Conservation (phyloP, 768 basidiomycete genomes). For the Calocera cornea region DNA sequence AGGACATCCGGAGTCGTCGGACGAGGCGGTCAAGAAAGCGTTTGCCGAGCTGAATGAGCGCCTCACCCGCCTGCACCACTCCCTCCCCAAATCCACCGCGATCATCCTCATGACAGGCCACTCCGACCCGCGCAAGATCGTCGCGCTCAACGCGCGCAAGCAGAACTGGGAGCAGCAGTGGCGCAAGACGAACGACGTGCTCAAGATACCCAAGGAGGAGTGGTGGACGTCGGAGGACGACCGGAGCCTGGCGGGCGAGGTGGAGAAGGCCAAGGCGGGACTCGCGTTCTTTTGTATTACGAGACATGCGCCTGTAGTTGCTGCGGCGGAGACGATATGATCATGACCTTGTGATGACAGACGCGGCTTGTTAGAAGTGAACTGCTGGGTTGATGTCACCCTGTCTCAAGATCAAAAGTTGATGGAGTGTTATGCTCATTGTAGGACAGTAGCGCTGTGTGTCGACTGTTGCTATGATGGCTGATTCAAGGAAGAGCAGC, state of each 20-base stretch:
- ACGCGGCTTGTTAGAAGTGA: too few relatives aligned
- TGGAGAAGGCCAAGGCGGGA: constrained; percentile 67
- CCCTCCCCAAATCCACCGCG: constrained; percentile 67
- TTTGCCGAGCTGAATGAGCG: constrained; percentile 46
- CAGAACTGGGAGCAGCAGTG: constrained; percentile 4
- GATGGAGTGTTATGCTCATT: too few relatives aligned
- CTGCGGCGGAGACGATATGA: too few relatives aligned
- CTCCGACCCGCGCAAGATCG: constrained; percentile 72
- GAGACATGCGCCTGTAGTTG: constrained; percentile 3
- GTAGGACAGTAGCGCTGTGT: too few relatives aligned
- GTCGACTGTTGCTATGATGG: too few relatives aligned
- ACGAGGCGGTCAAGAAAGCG: constrained; percentile 15
- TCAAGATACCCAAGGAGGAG: constrained; percentile 37
- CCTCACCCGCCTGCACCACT: constrained; percentile 45
- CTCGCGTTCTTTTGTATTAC: constrained; percentile 57
- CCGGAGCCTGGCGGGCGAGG: constrained; percentile 63
- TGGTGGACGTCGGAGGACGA: constrained; percentile 70
- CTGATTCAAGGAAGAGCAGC: too few relatives aligned
- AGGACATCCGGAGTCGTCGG: neutral
- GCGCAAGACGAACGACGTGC: constrained; percentile 12
- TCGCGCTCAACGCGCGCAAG: constrained; percentile 55
- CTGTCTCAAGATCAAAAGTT: too few relatives aligned
- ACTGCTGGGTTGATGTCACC: too few relatives aligned
- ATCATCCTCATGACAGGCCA: constrained; percentile 80
- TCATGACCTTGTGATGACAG: too few relatives aligned